phyloP scores from a whole-genome alignment of 2,329 filamentous ascomycete genomes.

The Coleophoma crateriformis region DNA sequence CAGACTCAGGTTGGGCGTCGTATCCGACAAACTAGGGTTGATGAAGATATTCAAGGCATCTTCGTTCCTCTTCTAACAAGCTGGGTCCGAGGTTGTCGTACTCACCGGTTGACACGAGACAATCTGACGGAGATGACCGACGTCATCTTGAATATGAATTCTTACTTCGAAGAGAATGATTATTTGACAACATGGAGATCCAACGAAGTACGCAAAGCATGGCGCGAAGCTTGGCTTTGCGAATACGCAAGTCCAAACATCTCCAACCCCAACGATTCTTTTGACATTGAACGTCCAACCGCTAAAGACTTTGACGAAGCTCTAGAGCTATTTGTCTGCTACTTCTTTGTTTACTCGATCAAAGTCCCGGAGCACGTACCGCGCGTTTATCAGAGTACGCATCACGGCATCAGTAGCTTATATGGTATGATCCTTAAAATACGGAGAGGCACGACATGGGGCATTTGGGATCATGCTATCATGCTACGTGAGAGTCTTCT shows the following conservation, averaged over 20 bases:
- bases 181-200: conserved; percentile 41
- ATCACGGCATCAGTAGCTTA: conserved; percentile 48
- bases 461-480: conserved; percentile 55
- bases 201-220: conserved; percentile 35
- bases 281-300: conserved; percentile 27
- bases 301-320: conserved; percentile 26
- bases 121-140: conserved; percentile 39
- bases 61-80: conserved; percentile 39
- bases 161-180: conserved; percentile 42
- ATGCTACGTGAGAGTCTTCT: conserved; percentile 46
- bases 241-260: conserved; percentile 33
- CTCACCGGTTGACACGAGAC: conserved; percentile 31
- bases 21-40: conserved; percentile 26
- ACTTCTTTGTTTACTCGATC: conserved; percentile 50
- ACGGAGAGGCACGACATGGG: conserved; percentile 45
- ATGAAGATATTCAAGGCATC: conserved; percentile 36
- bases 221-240: conserved; percentile 40
- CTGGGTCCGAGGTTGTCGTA: conserved; percentile 39
- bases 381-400: conserved; percentile 49
- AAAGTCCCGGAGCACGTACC: conserved; percentile 49
- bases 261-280: conserved; percentile 15
- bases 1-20: conserved; percentile 41
- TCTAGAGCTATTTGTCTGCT: conserved; percentile 31
- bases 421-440: conserved; percentile 52
- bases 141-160: conserved; percentile 39